Conservation (phyloP, 1,284 basidiomycete species). For the Pascua sp. region DNA sequence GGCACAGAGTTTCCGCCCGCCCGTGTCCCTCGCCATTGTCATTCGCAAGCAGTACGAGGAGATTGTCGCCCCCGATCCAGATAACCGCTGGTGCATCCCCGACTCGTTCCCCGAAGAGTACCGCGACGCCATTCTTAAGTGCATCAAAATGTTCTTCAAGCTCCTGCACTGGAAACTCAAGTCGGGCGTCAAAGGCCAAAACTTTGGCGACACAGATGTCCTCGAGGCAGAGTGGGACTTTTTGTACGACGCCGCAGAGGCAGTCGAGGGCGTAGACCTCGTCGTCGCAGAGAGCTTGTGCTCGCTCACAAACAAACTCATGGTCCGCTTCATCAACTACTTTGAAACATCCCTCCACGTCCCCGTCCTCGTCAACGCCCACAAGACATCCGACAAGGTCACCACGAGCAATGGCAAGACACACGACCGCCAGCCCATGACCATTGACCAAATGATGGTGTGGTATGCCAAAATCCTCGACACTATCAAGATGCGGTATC, state of each 20-base stretch:
- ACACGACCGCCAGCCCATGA: conserved; percentile 56
- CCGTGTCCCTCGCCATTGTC: conserved; percentile 87
- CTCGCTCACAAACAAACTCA: conserved; percentile 81
- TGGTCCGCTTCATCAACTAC: conserved; percentile 85
- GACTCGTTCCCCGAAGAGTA: conserved; percentile 85
- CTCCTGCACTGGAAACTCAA: conserved; percentile 94
- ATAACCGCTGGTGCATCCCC: conserved; percentile 82
- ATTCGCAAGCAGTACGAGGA: conserved; percentile 92
- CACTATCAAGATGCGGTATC: conserved; percentile 83
- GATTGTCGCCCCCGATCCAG: conserved; percentile 78
- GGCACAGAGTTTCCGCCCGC: conserved; percentile 87
- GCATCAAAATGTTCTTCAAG: conserved; percentile 86
- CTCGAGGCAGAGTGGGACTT: conserved; percentile 96
- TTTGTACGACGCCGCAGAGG: conserved; percentile 87
- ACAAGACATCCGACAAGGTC: not conserved
- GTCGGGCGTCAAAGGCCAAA: conserved; percentile 82
- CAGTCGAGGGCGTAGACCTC: conserved; percentile 80
- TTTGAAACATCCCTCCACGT: conserved; percentile 90
- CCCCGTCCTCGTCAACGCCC: conserved; percentile 51
- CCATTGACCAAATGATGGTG: conserved; percentile 71
- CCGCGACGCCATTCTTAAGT: conserved; percentile 82
- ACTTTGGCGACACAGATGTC: conserved; percentile 97
- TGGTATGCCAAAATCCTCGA: conserved; percentile 96
- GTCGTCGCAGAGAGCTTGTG: conserved; percentile 93
- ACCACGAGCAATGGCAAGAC: conserved; percentile 6